Evolutionary conservation across 352 stramenopile genomes (phyloP), one percentile per base, ranked within the genome.

Genomic region (Pythium graminicola): DNA sequence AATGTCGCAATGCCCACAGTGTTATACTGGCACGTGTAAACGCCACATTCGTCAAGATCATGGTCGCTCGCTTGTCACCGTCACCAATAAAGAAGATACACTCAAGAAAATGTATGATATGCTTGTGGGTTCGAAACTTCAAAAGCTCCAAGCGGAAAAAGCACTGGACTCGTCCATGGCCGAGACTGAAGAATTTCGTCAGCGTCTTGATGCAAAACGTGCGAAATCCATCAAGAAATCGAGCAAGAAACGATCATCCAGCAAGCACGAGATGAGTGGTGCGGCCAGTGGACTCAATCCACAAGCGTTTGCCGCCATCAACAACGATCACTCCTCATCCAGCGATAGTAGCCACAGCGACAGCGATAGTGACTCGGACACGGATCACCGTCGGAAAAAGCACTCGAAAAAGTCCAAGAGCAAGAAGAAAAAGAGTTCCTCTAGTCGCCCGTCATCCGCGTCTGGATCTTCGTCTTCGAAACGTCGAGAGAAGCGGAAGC

Each of bases 1-100:
- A n/a, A 87, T 87, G 79, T 68, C 79, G 39, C 79, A 85, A 54
- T 89, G 79, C 55, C 79, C 79, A 41, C 79, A 89, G 57, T 89
- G 79, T 71, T 89, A 85, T 64, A 89, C 79, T 13, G 73, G 79
- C 10, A 89, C 76, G 32, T 89, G 79, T 65, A 68, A 66, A 49
- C 73, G 76, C 28, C 79, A 89, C 60, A 47, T 46, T 35, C 54
- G 47, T 2, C 79, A 89, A 57, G 79, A 89, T 50, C 66, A 86
- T 56, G 79, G 76, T 27, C 74, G 74, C n/a, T 87, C 72, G 23
- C 29, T 67, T 28, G 54, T 76, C 17, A 65, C 72, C 53, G 72
- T 66, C 27, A 55, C 44, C 11, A 79, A 84, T 54, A 65, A 76
- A 26, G 63, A 85, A 58, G 67, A 72, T 10, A 89, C 76, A 43